Percentiles rank a stretch among this genome's conserved stretches.
Conservation (phyloP, 2,329 filamentous ascomycete species). For the Paecilomyces variotii region DNA sequence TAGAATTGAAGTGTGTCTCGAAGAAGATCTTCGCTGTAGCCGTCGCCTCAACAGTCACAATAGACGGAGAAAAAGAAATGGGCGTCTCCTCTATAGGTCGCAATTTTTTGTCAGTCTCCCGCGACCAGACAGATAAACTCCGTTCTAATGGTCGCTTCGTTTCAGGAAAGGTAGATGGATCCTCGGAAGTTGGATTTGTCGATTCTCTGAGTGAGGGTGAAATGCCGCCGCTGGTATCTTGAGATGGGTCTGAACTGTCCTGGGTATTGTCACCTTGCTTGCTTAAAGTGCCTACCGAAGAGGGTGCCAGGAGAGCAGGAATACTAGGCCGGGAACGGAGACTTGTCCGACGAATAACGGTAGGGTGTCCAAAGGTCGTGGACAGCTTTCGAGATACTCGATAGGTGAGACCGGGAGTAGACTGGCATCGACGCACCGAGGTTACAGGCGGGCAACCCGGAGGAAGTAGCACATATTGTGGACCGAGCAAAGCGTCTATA, state of each 20-base stretch:
- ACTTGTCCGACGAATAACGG: conserved; percentile 31
- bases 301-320: conserved; percentile 12
- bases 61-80: conserved; percentile 19
- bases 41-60: conserved; percentile 64
- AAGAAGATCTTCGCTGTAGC: conserved; percentile 78
- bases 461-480: not conserved
- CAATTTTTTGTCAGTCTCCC: conserved; percentile 1
- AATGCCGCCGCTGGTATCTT: conserved; percentile 17
- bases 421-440: conserved; percentile 11
- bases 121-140: conserved; percentile 1
- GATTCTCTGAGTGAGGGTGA: conserved; percentile 24
- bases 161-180: conserved; percentile 15
- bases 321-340: conserved; percentile 26
- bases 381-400: conserved; percentile 31
- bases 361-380: conserved; percentile 30
- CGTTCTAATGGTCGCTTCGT: conserved; percentile 6
- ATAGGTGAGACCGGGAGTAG: conserved; percentile 22
- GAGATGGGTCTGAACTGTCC: conserved; percentile 27
- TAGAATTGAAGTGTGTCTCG: conserved; percentile 73
- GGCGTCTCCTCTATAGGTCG: conserved; percentile 8
- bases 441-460: not conserved
- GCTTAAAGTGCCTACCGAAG: conserved; percentile 5
- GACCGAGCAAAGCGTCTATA: not conserved
- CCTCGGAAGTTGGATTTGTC: conserved; percentile 28
- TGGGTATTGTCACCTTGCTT: conserved; percentile 20